phyloP scores from a whole-genome alignment of 495 filamentous ascomycete species.

The Annulohypoxylon moriforme region DNA sequence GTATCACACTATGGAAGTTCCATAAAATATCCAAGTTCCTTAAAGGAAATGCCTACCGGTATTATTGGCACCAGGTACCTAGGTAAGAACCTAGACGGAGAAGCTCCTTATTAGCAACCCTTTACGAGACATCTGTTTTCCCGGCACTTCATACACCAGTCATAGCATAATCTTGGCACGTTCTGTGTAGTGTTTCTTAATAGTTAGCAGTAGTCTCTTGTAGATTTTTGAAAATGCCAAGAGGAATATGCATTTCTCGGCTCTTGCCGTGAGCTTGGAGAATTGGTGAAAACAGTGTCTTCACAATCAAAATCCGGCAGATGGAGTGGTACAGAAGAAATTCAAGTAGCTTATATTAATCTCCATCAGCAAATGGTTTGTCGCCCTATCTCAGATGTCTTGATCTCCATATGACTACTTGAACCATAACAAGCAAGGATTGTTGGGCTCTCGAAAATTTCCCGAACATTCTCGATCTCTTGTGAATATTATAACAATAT shows the following conservation, averaged over 20 bases:
- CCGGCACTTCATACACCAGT: not conserved
- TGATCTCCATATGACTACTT: too few relatives aligned
- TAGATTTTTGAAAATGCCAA: not conserved
- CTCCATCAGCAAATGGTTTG: too few relatives aligned
- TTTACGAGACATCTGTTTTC: not conserved
- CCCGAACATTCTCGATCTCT: too few relatives aligned
- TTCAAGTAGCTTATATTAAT: too few relatives aligned
- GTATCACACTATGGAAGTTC: too few relatives aligned
- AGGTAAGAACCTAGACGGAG: too few relatives aligned
- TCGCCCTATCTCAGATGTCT: too few relatives aligned
- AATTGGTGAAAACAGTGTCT: not conserved
- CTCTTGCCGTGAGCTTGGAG: not conserved
- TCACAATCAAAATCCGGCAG: not conserved
- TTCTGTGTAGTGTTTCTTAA: not conserved
- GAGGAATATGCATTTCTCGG: not conserved
- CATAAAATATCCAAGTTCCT: too few relatives aligned
- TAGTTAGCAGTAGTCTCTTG: not conserved
- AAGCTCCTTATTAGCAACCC: not conserved
- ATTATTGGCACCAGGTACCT: not conserved
- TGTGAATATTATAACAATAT: too few relatives aligned
- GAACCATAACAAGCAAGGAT: too few relatives aligned
- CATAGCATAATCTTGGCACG: not conserved
- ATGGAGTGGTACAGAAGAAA: not conserved
- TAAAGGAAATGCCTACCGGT: not conserved
- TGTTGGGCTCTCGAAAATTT: too few relatives aligned